Conservation (phyloP, 345 rosid species). For the Chamaenerion angustifolium region DNA sequence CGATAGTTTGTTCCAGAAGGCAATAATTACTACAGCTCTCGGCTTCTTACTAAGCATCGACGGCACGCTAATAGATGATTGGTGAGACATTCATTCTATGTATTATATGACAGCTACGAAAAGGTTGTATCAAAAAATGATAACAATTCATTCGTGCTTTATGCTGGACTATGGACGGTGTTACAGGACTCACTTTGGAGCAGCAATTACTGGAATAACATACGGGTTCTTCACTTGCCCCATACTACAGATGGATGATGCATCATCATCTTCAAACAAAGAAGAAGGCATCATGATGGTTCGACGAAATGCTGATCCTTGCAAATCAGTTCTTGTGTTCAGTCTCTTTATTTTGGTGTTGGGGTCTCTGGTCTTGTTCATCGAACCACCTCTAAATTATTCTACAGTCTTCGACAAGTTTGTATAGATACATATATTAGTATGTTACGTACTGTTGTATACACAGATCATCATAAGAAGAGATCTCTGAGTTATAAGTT, state of each 20-base stretch:
- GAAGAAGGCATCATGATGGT: conserved; percentile 45
- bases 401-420: conserved; percentile 19
- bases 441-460: no score
- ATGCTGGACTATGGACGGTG: not conserved
- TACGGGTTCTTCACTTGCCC: conserved; percentile 61
- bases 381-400: conserved; percentile 38
- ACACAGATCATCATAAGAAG: no score
- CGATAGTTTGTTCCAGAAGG: conserved; percentile 60
- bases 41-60: conserved; percentile 66
- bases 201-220: conserved; percentile 41
- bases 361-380: conserved; percentile 28
- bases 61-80: conserved; percentile 57
- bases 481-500: no score
- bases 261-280: conserved; percentile 28
- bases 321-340: conserved; percentile 51
- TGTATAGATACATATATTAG: conserved; percentile 1
- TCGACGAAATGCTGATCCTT: conserved; percentile 27
- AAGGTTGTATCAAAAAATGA: no score
- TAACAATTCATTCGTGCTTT: no score
- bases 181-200: conserved; percentile 71
- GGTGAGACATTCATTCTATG: conserved; percentile 27
- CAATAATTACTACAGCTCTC: conserved; percentile 44
- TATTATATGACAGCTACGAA: no score
- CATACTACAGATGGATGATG: conserved; percentile 40
- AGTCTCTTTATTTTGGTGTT: conserved; percentile 25